phyloP scores from a whole-genome alignment of 1,139 yeast species.

The Kodamaea fungicola region DNA sequence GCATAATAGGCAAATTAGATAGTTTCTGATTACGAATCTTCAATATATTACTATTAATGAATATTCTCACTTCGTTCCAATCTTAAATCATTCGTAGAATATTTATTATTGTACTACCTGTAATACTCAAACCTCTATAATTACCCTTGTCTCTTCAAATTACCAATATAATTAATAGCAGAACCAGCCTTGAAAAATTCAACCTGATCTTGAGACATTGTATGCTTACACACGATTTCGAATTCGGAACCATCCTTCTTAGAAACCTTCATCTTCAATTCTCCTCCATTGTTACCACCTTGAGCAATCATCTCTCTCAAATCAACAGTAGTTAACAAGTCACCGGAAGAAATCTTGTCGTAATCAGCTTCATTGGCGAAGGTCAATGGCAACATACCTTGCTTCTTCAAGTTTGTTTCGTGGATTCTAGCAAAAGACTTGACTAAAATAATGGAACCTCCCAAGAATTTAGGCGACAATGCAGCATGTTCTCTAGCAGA shows the following conservation, averaged over 20 bases:
- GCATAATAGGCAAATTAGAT: no score
- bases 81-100: no score
- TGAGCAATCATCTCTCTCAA: slow-evolving; percentile 74
- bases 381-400: slow-evolving; percentile 93
- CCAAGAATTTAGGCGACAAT: slow-evolving; percentile 87
- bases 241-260: slow-evolving; percentile 71
- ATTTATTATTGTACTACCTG: neutral
- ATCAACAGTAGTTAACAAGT: slow-evolving; percentile 72
- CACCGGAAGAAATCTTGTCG: slow-evolving; percentile 75
- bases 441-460: slow-evolving; percentile 83
- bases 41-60: no score
- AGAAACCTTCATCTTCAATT: slow-evolving; percentile 64
- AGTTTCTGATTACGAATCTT: no score
- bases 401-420: slow-evolving; percentile 57
- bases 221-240: slow-evolving; percentile 77
- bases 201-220: slow-evolving; percentile 94
- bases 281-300: slow-evolving; percentile 86
- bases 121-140: neutral
- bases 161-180: slow-evolving; percentile 90
- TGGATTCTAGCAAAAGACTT: slow-evolving; percentile 95
- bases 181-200: slow-evolving; percentile 97
- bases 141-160: slow-evolving; percentile 37
- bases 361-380: slow-evolving; percentile 88
- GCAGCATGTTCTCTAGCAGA: slow-evolving; percentile 99
- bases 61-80: no score